Percentiles rank a stretch among this genome's conserved stretches.
phyloP scores from a whole-genome alignment of 345 rosid genomes.

The Rhodamnia argentea region DNA sequence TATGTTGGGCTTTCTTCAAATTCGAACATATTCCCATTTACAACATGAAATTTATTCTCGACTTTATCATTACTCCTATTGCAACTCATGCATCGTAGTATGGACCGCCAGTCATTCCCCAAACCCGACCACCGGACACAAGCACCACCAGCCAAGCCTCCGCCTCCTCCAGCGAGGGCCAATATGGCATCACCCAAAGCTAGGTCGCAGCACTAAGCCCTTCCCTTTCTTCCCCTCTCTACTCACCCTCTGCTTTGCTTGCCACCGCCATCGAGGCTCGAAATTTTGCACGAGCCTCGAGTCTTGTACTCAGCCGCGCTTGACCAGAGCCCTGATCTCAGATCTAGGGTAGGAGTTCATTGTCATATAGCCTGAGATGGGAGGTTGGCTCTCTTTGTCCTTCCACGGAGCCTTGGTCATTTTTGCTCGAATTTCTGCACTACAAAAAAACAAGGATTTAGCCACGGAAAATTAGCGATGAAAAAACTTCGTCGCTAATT shows the following conservation, averaged over 20 bases:
- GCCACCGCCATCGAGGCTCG: neutral
- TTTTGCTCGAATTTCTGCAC: neutral
- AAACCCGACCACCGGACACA: neutral
- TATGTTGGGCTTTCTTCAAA: neutral
- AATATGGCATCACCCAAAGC: neutral
- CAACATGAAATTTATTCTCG: neutral
- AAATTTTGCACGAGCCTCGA: no score
- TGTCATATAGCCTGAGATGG: neutral
- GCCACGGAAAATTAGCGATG: no score
- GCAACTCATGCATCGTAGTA: neutral
- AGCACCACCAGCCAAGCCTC: neutral
- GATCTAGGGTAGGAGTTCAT: no score
- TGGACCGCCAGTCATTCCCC: neutral
- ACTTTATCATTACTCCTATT: fast-evolving
- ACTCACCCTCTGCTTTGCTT: neutral
- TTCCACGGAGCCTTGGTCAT: neutral
- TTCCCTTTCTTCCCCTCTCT: neutral
- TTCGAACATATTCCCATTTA: neutral
- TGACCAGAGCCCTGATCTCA: no score
- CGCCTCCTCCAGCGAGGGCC: neutral
- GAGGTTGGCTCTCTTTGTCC: neutral
- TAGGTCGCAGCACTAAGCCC: neutral
- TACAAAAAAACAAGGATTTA: no score
- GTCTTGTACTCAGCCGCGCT: no score
- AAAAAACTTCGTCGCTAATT: no score